A percentile compares a stretch with the other conserved stretches of the same genome.
Evolutionary conservation across 2,329 filamentous ascomycete genomes (phyloP).

Genomic region (Aspergillus sp.): DNA sequence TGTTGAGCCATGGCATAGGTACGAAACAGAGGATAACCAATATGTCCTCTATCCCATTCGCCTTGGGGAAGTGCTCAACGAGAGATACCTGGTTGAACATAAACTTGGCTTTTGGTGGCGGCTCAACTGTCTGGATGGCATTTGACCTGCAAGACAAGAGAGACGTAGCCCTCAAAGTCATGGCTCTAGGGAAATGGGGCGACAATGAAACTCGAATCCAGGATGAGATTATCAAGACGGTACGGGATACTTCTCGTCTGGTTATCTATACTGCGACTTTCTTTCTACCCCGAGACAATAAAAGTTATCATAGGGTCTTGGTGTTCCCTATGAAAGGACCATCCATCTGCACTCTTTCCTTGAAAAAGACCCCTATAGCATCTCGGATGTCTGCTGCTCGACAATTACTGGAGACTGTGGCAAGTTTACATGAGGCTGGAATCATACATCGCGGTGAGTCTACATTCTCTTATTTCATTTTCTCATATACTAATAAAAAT

Average conservation of each 20-base stretch:
- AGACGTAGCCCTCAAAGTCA: slow-evolving; percentile 9
- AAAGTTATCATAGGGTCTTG: slow-evolving; percentile 13
- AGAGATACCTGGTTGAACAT: slow-evolving; percentile 6
- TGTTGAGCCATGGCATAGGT: slow-evolving; percentile 2
- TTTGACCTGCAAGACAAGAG: slow-evolving; percentile 6
- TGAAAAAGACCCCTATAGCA: slow-evolving; percentile 10
- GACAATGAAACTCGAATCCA: slow-evolving; percentile 10
- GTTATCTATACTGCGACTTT: slow-evolving; percentile 16
- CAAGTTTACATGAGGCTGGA: slow-evolving; percentile 19
- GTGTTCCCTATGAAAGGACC: slow-evolving; percentile 2
- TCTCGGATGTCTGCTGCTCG: slow-evolving; percentile 22
- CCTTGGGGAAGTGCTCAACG: slow-evolving; percentile 5
- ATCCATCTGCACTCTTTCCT: too few relatives aligned
- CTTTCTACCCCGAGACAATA: slow-evolving; percentile 8
- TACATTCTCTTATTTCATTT: not conserved
- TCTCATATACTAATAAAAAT: slow-evolving; percentile 5
- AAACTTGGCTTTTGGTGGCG: slow-evolving; percentile 7
- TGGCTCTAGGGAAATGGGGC: slow-evolving; percentile 3
- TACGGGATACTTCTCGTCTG: slow-evolving; percentile 13
- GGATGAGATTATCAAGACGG: slow-evolving; percentile 13
- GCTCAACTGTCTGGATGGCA: slow-evolving; percentile 9
- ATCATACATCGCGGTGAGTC: slow-evolving; percentile 22
- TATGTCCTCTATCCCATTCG: slow-evolving; percentile 1
- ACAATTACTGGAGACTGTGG: slow-evolving; percentile 19
- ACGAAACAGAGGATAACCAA: not conserved